Percentiles rank a stretch among this genome's conserved stretches.
These are phyloP conservation scores for Cyclanthera cordifolia DNA, from an alignment of 306 rosid species.

Conservation along the genomic window DNA sequence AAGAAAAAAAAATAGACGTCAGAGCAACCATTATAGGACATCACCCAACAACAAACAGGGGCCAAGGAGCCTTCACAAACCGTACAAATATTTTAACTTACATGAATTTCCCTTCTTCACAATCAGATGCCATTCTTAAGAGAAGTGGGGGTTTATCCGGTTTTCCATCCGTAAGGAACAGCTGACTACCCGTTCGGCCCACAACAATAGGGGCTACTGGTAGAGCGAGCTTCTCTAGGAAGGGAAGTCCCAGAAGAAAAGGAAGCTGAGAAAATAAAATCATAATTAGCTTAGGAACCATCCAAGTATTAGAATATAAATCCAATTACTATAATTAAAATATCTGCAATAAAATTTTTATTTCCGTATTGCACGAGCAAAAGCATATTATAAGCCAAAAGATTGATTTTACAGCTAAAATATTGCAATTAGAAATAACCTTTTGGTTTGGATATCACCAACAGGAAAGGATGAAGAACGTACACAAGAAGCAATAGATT, in stretches of 20 bases:
- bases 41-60: neutral
- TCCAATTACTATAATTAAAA: neutral
- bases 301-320: neutral
- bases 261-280: slow-evolving; percentile 54
- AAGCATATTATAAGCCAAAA: neutral
- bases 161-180: slow-evolving; percentile 86
- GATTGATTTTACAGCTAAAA: neutral
- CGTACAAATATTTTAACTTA: slow-evolving; percentile 26
- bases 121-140: slow-evolving; percentile 81
- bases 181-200: slow-evolving; percentile 85
- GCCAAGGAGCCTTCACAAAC: neutral
- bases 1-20: slow-evolving; percentile 4
- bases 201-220: slow-evolving; percentile 78
- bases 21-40: neutral
- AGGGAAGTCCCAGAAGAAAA: slow-evolving; percentile 63
- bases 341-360: neutral
- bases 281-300: neutral
- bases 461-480: neutral
- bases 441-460: neutral
- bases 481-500: neutral
- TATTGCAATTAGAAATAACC: neutral
- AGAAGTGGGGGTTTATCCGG: slow-evolving; percentile 82
- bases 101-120: slow-evolving; percentile 77
- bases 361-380: too few species aligned
- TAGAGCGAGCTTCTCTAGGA: slow-evolving; percentile 71